Conservation (phyloP, 2,329 filamentous ascomycete species). For the Daldinia eschscholtzii region DNA sequence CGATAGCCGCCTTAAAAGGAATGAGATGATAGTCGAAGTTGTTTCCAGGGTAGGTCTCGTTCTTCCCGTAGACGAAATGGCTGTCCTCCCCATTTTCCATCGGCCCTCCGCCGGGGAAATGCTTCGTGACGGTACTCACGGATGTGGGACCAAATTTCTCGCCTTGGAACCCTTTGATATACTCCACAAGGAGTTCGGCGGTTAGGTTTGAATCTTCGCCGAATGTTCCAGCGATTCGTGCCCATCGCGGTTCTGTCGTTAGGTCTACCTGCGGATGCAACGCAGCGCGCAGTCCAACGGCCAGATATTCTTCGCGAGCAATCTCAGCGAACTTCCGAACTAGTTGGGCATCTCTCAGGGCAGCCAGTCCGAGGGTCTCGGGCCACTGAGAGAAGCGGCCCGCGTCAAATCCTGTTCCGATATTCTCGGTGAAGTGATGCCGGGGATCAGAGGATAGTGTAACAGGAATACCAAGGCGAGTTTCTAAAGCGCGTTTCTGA, state of each 20-base stretch:
- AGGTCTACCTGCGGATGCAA: conserved; percentile 66
- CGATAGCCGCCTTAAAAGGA: conserved; percentile 64
- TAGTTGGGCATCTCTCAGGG: conserved; percentile 59
- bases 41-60: conserved; percentile 63
- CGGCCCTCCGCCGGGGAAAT: conserved; percentile 66
- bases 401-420: conserved; percentile 59
- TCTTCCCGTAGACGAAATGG: conserved; percentile 66
- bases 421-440: conserved; percentile 59
- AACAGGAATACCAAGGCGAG: conserved; percentile 62
- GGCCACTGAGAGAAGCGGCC: conserved; percentile 65
- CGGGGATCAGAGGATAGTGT: conserved; percentile 63
- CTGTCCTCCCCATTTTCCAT: conserved; percentile 64
- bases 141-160: conserved; percentile 58
- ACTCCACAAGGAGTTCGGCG: conserved; percentile 56
- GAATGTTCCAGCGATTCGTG: conserved; percentile 60
- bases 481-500: conserved; percentile 59
- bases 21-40: conserved; percentile 65
- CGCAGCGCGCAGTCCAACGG: conserved; percentile 59
- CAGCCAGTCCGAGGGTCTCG: conserved; percentile 63
- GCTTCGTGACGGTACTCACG: conserved; percentile 64
- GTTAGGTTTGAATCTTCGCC: conserved; percentile 63
- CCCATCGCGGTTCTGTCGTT: conserved; percentile 65
- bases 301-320: conserved; percentile 61
- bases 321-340: conserved; percentile 63
- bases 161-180: conserved; percentile 63